phyloP scores from a whole-genome alignment of 805 yeast genomes.

The Lipomyces japonicus region DNA sequence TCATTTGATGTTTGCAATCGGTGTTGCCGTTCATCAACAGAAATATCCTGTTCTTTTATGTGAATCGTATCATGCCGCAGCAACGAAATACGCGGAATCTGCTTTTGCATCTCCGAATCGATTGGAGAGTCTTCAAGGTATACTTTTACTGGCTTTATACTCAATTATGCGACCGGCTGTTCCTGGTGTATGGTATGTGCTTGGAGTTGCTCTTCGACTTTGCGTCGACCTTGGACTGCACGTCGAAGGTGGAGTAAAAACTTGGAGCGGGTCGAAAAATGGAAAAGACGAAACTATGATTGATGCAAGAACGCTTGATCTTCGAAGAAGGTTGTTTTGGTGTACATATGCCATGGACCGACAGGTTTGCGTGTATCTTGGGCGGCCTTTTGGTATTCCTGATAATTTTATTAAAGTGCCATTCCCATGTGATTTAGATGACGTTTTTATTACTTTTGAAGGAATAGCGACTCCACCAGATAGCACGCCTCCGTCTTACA shows the following conservation, averaged over 20 bases:
- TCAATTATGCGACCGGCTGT: slow-evolving; percentile 83
- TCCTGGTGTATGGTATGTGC: slow-evolving; percentile 90
- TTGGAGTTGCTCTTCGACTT: slow-evolving; percentile 74
- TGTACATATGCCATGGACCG: slow-evolving; percentile 82
- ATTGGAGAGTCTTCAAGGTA: slow-evolving; percentile 69
- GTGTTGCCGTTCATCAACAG: slow-evolving; percentile 68
- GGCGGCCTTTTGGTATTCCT: slow-evolving; percentile 85
- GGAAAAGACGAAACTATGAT: slow-evolving; percentile 22
- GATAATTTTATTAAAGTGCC: slow-evolving; percentile 70
- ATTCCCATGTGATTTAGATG: slow-evolving; percentile 74
- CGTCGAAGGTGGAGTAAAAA: slow-evolving; percentile 47
- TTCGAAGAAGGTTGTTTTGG: slow-evolving; percentile 80
- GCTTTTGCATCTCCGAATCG: slow-evolving; percentile 57
- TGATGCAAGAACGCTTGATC: slow-evolving; percentile 59
- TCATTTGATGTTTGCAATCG: slow-evolving; percentile 74
- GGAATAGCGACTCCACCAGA: slow-evolving; percentile 31
- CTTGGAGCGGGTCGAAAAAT: slow-evolving; percentile 28
- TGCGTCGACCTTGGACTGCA: slow-evolving; percentile 85
- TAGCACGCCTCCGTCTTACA: slow-evolving; percentile 50
- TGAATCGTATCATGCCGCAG: slow-evolving; percentile 66
- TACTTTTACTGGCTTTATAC: slow-evolving; percentile 63
- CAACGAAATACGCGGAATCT: slow-evolving; percentile 54
- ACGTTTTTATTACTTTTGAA: slow-evolving; percentile 51
- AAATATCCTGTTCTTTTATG: slow-evolving; percentile 63
- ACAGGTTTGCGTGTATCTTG: slow-evolving; percentile 79